Evolutionary conservation across 257 asterid species (phyloP).

Genomic region (Paraleonurus japonicus): DNA sequence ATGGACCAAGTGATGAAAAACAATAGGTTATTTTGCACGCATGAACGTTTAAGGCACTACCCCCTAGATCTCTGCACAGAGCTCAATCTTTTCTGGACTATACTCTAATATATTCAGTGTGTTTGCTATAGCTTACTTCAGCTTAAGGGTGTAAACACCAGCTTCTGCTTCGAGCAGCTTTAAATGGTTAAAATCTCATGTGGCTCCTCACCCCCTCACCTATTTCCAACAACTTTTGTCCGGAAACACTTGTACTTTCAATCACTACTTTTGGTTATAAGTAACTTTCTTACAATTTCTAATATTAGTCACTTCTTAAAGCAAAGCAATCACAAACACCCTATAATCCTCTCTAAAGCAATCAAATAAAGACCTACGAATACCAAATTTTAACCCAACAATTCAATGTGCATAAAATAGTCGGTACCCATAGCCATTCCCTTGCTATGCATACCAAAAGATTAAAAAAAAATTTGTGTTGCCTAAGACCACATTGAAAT

Average conservation of each 20-base stretch:
- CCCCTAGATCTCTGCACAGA: not conserved
- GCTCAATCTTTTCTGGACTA: not conserved
- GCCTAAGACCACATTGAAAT: not conserved
- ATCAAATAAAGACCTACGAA: not conserved
- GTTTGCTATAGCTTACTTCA: not conserved
- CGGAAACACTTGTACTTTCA: not conserved
- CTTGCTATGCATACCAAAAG: conserved; percentile 10
- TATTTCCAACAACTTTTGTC: not conserved
- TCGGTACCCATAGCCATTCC: not conserved
- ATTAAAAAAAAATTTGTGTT: not conserved
- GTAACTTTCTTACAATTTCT: not conserved
- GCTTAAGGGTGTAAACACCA: not conserved
- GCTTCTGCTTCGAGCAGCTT: not conserved
- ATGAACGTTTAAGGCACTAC: not conserved
- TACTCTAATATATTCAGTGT: not conserved
- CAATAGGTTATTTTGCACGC: conserved; percentile 5
- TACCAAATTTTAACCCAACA: not conserved
- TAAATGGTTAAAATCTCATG: not conserved
- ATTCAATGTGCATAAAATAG: not conserved
- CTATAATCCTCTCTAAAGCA: not conserved
- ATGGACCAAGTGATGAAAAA: conserved; percentile 8
- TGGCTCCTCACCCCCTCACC: not conserved
- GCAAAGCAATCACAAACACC: not conserved
- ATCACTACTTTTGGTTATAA: not conserved
- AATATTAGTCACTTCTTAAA: not conserved